Conservation (phyloP, 306 rosid species). For the Glycine latifolia region DNA sequence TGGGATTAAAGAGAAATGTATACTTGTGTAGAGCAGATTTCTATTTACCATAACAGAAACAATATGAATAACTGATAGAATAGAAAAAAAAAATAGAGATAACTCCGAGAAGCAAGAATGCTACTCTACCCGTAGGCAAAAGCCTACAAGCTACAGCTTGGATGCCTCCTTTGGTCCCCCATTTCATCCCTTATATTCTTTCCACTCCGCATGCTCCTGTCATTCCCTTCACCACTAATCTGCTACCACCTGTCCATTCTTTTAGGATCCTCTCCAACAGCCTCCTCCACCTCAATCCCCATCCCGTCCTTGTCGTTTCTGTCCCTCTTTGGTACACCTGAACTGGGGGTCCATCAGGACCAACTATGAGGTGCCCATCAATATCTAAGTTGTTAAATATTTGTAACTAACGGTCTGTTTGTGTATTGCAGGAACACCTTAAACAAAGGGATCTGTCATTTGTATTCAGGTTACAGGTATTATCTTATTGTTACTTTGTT, state of each 20-base stretch:
- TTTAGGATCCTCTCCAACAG: slow-evolving; percentile 5
- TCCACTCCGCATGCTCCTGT: background rate
- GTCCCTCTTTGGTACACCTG: background rate
- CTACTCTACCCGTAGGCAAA: background rate
- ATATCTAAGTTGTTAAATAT: slow-evolving; percentile 29
- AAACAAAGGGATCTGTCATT: slow-evolving; percentile 92
- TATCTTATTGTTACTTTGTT: slow-evolving; percentile 24
- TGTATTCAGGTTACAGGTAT: slow-evolving; percentile 97
- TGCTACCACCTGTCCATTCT: background rate
- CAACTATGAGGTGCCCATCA: background rate
- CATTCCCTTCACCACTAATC: background rate
- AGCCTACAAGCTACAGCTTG: background rate
- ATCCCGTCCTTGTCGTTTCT: background rate
- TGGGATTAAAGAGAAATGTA: background rate
- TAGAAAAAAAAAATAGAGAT: background rate
- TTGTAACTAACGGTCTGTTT: slow-evolving; percentile 38
- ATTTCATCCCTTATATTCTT: background rate
- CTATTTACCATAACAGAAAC: background rate
- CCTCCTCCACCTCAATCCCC: slow-evolving; percentile 17
- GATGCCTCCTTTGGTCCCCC: background rate
- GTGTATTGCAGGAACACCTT: slow-evolving; percentile 79
- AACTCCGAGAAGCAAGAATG: background rate
- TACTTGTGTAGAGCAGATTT: background rate
- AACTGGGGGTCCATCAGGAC: background rate
- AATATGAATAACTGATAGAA: background rate